Base-by-base conservation (phyloP, 2,329 filamentous ascomycete genomes). In the Penicillium vulpinum region DNA sequence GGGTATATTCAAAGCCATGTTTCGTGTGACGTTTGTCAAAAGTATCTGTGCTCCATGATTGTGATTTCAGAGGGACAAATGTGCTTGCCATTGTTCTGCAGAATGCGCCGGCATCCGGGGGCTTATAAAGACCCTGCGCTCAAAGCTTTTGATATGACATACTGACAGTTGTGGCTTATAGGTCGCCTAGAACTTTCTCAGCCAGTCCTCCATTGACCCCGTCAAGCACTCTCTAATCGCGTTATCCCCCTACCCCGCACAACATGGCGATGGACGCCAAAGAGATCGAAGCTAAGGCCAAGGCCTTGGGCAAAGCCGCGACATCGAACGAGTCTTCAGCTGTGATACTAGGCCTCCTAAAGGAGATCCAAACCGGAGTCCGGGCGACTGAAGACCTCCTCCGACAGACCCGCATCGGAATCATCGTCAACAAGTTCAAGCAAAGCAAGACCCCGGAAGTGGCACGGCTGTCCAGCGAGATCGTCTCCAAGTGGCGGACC, bases 351-450 rank as follows among this genome's bases (percentile, higher is more conserved):
- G 81, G 83, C 51, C 82, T 97, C 60, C 80, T 99, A 51, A 87
- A 88, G 67, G 85, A 88, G 49, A 81, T 97, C 38, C 90, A 93
- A 77, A 87, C 88, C 68, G 89, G 90, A 60, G 87, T 93, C 35
- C 84, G 85, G 45, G 90, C 92, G 10, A 94, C 90, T 3, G 94
- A 99, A 77, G 91, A 97, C 66, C 84, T 96, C 66, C 81, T 99
- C 63, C 87, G 93, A 70, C 89, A 89, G 40, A 97, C 93, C n/a
- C 90, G 89, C 67, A 93, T 96, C 50, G 94, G 94, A 67, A 88
- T 96, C 63, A 86, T 89, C 49, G 90, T 97, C 61, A 93, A 92
- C 74, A 93, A 92, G 73, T 85, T 89, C 59, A 92, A 95, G 74
- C 75, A 86, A 56, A 89, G 95, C 80, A 92, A 90, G 74, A 86